Percentiles rank a stretch among this genome's conserved stretches.
phyloP scores from a whole-genome alignment of 805 yeast species.

The Kluyveromyces starmeri region DNA sequence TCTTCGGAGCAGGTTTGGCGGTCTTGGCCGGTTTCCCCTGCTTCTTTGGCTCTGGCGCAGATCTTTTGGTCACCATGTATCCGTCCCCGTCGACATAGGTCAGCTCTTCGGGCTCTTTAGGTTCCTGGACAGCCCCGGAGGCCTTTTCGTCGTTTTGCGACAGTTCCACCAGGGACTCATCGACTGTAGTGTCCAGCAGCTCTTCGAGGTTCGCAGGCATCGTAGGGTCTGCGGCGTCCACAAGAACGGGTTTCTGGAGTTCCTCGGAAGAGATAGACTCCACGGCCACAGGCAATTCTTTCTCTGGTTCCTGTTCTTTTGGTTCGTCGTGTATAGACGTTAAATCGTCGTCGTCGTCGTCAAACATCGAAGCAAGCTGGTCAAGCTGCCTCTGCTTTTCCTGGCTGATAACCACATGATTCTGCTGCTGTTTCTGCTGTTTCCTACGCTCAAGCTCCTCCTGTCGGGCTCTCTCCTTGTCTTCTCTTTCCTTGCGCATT shows the following conservation, averaged over 20 bases:
- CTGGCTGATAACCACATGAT: slow-evolving; percentile 14
- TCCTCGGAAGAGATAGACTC: slow-evolving; percentile 1
- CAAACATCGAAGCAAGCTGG: slow-evolving; percentile 23
- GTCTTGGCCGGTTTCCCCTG: slow-evolving; percentile 9
- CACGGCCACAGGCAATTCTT: not conserved
- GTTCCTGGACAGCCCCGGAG: slow-evolving; percentile 5
- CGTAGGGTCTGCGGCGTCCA: slow-evolving; percentile 4
- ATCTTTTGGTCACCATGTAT: slow-evolving; percentile 25
- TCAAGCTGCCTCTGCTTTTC: slow-evolving; percentile 25
- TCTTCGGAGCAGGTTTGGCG: slow-evolving; percentile 4
- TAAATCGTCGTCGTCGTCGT: slow-evolving; percentile 18
- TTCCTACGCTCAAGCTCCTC: slow-evolving; percentile 22
- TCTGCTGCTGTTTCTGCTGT: slow-evolving; percentile 6
- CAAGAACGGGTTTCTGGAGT: slow-evolving; percentile 2
- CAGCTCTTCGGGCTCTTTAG: no score
- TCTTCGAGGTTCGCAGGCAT: slow-evolving; percentile 18
- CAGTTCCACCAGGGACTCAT: slow-evolving; percentile 22
- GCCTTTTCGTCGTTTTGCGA: not conserved
- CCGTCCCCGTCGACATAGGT: slow-evolving; percentile 28
- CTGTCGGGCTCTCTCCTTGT: slow-evolving; percentile 22
- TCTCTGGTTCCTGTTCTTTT: not conserved
- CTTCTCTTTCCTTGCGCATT: slow-evolving; percentile 27
- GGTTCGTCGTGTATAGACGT: slow-evolving; percentile 1
- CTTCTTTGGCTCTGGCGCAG: slow-evolving; percentile 7
- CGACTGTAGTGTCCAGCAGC: slow-evolving; percentile 26